A percentile compares a stretch with the other conserved stretches of the same genome.
Conservation (phyloP, 805 yeast species). For the Pichia rugopelliculosa region DNA sequence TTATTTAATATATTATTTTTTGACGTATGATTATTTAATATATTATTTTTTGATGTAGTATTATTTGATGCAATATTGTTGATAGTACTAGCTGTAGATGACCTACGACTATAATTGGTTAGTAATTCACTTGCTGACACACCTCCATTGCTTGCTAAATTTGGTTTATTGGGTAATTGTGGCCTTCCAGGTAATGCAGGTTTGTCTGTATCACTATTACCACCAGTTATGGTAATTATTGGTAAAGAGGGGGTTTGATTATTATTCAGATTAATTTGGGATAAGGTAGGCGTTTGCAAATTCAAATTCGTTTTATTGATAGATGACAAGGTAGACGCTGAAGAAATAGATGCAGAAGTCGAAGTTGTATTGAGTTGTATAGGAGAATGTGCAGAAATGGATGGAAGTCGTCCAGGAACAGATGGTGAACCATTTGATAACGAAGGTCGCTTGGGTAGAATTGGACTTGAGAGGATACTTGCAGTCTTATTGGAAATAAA, state of each 20-base stretch:
- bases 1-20: neutral
- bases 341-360: neutral
- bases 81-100: neutral
- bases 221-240: neutral
- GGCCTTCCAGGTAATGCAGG: constrained; percentile 5
- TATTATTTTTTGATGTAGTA: neutral
- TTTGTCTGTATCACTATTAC: neutral
- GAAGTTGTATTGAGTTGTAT: neutral
- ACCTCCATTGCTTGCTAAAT: neutral
- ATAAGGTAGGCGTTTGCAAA: neutral
- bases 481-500: neutral
- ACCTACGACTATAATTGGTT: constrained; percentile 3
- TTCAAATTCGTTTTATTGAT: neutral
- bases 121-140: constrained; percentile 5
- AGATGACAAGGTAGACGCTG: neutral
- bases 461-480: neutral
- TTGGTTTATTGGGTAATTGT: constrained; percentile 4
- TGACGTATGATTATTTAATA: neutral
- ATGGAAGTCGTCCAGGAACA: neutral
- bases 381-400: neutral
- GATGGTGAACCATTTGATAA: neutral
- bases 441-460: neutral
- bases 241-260: neutral
- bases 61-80: no score
- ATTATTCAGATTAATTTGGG: neutral